Conservation (phyloP, 2,329 filamentous ascomycete species). For the Exophiala calicioides region DNA sequence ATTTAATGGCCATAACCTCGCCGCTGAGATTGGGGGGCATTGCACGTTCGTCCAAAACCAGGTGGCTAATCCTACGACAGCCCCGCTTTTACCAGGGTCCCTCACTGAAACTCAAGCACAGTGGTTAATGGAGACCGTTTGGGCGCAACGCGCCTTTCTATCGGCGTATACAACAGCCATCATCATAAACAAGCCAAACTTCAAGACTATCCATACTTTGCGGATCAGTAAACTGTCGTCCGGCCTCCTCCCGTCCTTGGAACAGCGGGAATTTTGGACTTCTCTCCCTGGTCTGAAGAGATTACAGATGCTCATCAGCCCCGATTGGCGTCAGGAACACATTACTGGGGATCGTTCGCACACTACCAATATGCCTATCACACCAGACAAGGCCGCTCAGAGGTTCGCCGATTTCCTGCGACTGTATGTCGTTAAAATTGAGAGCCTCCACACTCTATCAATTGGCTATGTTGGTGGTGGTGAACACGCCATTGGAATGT, state of each 20-base stretch:
- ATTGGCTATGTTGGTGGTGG: constrained; percentile 70
- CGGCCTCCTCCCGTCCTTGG: constrained; percentile 58
- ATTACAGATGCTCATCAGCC: constrained; percentile 62
- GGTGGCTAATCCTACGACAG: constrained; percentile 30
- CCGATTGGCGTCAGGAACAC: constrained; percentile 64
- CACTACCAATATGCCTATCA: constrained; percentile 51
- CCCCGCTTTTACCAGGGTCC: constrained; percentile 53
- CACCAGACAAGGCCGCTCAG: constrained; percentile 54
- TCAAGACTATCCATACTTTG: constrained; percentile 58
- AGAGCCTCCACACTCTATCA: constrained; percentile 59
- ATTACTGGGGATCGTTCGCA: constrained; percentile 54
- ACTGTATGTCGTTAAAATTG: constrained; percentile 49
- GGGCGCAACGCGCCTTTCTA: constrained; percentile 68
- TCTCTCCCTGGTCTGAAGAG: constrained; percentile 56
- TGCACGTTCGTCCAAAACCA: constrained; percentile 26
- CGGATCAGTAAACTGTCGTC: constrained; percentile 67
- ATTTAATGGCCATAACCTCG: constrained; percentile 35
- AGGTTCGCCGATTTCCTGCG: constrained; percentile 57
- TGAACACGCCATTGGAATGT: constrained; percentile 63
- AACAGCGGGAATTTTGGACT: constrained; percentile 62
- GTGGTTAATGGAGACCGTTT: constrained; percentile 67
- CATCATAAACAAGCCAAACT: constrained; percentile 60
- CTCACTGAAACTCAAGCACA: constrained; percentile 67
- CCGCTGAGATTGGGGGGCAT: constrained; percentile 28
- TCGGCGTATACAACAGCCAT: constrained; percentile 67